Evolutionary conservation across 2,329 filamentous ascomycete genomes (phyloP), one percentile per base, ranked within the genome.

Genomic region (Calcarisporium arbuscula): DNA sequence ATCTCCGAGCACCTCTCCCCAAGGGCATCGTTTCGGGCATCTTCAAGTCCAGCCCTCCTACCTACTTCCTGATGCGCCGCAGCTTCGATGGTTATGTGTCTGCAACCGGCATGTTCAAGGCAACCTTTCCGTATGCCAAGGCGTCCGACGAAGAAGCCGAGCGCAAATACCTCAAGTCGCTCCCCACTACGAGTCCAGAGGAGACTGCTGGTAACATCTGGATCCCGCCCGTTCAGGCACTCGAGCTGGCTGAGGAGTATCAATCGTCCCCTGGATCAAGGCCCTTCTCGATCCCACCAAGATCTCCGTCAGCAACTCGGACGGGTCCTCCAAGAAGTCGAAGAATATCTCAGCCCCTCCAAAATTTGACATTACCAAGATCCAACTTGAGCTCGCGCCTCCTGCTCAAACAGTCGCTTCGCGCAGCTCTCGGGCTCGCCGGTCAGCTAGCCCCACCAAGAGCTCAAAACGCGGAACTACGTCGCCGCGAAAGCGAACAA

Each of bases 151-250:
- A 92, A 54, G 77, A 85, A 49, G 63, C 65, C 3, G 85, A 94
- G 66, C 82, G 85, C 55, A 78, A 74, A 51, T 89, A 87, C 62
- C 81, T 98, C 62, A 95, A 95, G 67, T 77, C 74, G 6, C 79
- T 92, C 19, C 63, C 77, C 21, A 82, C 82, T 19, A 94, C 89
- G 8, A 94, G 88, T 49, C 72, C 73, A 37, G 89, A 96, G 55
- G 92, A 96, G 68, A 88, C 92, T 19, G 92, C 92, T 18, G 92
- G 92, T 29, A 98, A 95, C 59, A 79, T 98, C 34, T 98, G 92
- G 92, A 89, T 96, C 32, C 79, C 87, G 30, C 88, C 90, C 6
- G 72, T 82, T 45, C 64, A 77, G 77, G 92, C 92, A 22, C 73
- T 98, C 28, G 65, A 75, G 38, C 73, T 98, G 10, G 85, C 90